phyloP scores from a whole-genome alignment of 2,329 filamentous ascomycete genomes.

The Aspergillus ustus region DNA sequence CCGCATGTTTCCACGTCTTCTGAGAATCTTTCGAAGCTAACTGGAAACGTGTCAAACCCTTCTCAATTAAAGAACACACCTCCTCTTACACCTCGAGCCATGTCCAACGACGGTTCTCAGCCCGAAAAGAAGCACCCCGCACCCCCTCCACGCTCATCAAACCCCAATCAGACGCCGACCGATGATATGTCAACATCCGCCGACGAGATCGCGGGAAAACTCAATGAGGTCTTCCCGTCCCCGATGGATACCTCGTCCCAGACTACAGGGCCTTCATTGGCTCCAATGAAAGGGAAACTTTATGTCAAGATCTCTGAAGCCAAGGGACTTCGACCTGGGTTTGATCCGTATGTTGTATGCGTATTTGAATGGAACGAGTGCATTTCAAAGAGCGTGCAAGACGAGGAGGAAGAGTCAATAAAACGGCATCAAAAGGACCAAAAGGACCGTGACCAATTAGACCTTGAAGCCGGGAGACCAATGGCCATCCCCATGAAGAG shows the following conservation, averaged over 20 bases:
- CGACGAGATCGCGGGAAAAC: slow-evolving; percentile 42
- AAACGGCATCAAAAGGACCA: slow-evolving; percentile 62
- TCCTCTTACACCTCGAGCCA: slow-evolving; percentile 84
- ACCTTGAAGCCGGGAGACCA: slow-evolving; percentile 79
- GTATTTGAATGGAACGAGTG: slow-evolving; percentile 97
- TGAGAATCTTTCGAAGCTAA: slow-evolving; percentile 70
- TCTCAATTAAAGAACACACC: slow-evolving; percentile 82
- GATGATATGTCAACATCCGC: slow-evolving; percentile 34
- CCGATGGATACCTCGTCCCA: slow-evolving; percentile 30
- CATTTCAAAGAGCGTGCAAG: slow-evolving; percentile 83
- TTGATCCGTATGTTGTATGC: slow-evolving; percentile 92
- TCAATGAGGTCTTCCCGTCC: slow-evolving; percentile 42
- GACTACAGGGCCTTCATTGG: slow-evolving; percentile 63
- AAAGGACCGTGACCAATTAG: slow-evolving; percentile 64
- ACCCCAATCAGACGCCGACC: slow-evolving; percentile 22
- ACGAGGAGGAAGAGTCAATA: slow-evolving; percentile 63
- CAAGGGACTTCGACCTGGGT: slow-evolving; percentile 77
- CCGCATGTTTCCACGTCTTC: slow-evolving; percentile 47
- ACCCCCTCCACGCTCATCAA: slow-evolving; percentile 28
- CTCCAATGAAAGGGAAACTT: slow-evolving; percentile 81
- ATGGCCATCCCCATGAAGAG: slow-evolving; percentile 98
- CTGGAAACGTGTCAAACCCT: slow-evolving; percentile 69
- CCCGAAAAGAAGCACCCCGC: slow-evolving; percentile 37
- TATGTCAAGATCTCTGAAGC: slow-evolving; percentile 88
- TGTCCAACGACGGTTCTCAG: slow-evolving; percentile 66